Percentiles rank a stretch among this genome's conserved stretches.
These are phyloP conservation scores for Puccinia novopanici DNA, from an alignment of 1,284 basidiomycete species.

Conservation along the genomic window DNA sequence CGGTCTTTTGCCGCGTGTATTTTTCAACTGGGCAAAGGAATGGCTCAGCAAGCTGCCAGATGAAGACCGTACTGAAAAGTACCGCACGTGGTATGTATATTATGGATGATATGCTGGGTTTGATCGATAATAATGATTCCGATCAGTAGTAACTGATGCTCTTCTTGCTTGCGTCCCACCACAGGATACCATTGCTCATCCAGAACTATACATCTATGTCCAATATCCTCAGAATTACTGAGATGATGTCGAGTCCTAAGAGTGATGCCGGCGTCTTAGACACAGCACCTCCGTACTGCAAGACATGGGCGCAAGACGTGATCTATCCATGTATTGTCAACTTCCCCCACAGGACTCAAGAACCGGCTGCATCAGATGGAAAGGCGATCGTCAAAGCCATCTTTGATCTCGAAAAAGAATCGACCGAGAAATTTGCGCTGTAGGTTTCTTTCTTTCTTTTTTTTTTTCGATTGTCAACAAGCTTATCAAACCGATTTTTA, in stretches of 20 bases:
- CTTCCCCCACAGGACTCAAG: background rate
- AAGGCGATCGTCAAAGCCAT: background rate
- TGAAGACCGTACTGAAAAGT: background rate
- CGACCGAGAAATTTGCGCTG: background rate
- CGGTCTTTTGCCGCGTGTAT: background rate
- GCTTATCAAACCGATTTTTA: background rate
- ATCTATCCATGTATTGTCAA: background rate
- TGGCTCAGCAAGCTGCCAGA: background rate
- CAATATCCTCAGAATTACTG: background rate
- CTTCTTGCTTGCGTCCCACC: background rate
- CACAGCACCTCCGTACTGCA: background rate
- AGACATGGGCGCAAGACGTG: background rate
- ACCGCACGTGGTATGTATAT: background rate
- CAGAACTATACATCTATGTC: background rate
- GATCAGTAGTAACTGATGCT: background rate
- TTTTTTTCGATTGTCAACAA: background rate
- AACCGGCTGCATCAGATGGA: background rate
- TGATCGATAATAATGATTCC: background rate
- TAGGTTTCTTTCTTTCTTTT: background rate
- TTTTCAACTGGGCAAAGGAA: conserved; percentile 2
- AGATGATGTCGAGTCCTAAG: background rate
- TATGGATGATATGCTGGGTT: background rate
- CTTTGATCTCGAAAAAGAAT: background rate
- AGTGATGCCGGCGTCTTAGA: background rate
- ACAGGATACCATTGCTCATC: background rate